phyloP scores from a whole-genome alignment of 116 monocot genomes.

The Dioscorea cayenensis region DNA sequence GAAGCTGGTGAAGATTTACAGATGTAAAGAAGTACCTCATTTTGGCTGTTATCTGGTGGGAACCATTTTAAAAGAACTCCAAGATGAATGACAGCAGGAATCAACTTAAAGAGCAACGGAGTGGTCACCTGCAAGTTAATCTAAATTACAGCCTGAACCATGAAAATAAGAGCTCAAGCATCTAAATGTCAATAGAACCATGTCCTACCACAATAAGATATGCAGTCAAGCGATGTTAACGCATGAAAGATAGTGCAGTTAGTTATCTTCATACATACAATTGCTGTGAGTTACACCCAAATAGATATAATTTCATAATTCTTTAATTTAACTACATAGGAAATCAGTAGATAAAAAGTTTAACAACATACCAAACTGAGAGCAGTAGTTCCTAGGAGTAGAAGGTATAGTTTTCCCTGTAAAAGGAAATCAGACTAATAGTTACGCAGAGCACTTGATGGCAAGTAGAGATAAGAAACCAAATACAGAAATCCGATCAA shows the following conservation, averaged over 20 bases:
- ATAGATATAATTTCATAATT: no score
- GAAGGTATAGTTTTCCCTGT: conserved; percentile 84
- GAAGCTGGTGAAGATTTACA: not conserved
- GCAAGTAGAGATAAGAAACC: not conserved
- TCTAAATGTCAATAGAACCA: not conserved
- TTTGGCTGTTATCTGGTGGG: conserved; percentile 48
- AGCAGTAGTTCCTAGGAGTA: conserved; percentile 93
- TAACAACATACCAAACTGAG: conserved; percentile 70
- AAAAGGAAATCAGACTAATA: conserved; percentile 1
- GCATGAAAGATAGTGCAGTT: not conserved
- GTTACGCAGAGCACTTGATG: not conserved
- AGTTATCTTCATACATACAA: not conserved
- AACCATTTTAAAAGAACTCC: conserved; percentile 83
- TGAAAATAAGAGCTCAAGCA: not conserved
- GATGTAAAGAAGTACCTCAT: conserved; percentile 39
- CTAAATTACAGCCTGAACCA: not conserved
- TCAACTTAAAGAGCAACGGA: conserved; percentile 86
- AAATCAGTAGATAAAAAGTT: not conserved
- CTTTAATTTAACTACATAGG: no score
- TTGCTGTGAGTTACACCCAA: not conserved
- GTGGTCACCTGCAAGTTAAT: conserved; percentile 70
- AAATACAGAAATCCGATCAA: not conserved
- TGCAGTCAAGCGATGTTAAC: not conserved
- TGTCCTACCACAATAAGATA: not conserved
- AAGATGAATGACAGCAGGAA: conserved; percentile 85